Conservation (phyloP, 1,284 basidiomycete species). For the Ustilago hordei region DNA sequence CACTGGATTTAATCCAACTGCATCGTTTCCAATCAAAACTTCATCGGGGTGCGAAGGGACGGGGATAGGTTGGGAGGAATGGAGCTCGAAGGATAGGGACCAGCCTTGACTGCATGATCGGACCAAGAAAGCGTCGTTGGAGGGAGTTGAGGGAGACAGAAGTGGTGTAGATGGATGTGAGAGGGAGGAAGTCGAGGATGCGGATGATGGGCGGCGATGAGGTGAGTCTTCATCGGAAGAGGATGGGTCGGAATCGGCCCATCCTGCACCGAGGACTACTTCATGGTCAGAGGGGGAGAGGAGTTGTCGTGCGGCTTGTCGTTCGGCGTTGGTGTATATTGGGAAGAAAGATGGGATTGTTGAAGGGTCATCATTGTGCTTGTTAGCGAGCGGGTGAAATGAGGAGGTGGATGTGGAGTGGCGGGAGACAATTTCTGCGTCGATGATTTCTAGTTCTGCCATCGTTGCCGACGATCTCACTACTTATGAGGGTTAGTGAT, state of each 20-base stretch:
- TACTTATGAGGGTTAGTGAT: background rate
- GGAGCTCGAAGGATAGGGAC: constrained; percentile 58
- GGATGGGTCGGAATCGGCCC: constrained; percentile 30
- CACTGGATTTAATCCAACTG: constrained; percentile 61
- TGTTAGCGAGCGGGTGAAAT: background rate
- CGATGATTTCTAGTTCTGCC: constrained; percentile 46
- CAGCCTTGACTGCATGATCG: constrained; percentile 58
- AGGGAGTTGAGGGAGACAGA: background rate
- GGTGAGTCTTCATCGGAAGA: constrained; percentile 4
- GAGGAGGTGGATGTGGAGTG: background rate
- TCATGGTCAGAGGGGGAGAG: constrained; percentile 42
- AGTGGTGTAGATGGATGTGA: constrained; percentile 11
- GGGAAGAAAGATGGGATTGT: constrained; percentile 13
- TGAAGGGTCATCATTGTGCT: background rate
- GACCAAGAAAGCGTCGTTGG: constrained; percentile 49
- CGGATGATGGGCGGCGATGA: constrained; percentile 4
- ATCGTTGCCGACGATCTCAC: background rate
- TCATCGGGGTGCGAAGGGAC: constrained; percentile 22
- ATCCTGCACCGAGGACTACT: constrained; percentile 50
- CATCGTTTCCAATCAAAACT: constrained; percentile 46
- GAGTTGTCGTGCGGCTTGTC: constrained; percentile 37
- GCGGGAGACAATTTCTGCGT: constrained; percentile 34
- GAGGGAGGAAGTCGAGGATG: constrained; percentile 23
- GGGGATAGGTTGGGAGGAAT: constrained; percentile 37
- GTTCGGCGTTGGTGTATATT: constrained; percentile 29